Conservation (phyloP, 257 asterid species). For the Agastache rugosa region DNA sequence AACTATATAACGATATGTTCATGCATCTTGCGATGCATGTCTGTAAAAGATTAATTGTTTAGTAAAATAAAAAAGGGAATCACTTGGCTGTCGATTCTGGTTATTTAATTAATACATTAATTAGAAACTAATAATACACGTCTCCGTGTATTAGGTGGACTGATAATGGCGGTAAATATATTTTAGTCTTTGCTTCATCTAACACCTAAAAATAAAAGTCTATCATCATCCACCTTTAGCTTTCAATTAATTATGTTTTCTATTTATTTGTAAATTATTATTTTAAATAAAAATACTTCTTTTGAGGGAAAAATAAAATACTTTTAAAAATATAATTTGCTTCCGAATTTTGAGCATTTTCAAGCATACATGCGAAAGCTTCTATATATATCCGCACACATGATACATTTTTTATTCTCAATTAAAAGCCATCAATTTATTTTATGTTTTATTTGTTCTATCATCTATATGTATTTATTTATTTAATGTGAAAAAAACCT, state of each 20-base stretch:
- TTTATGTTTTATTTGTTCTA: neutral
- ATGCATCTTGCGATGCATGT: slow-evolving; percentile 27
- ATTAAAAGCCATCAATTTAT: neutral
- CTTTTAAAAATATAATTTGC: too few species aligned
- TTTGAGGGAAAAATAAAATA: too few species aligned
- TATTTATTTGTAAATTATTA: neutral
- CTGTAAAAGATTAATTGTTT: neutral
- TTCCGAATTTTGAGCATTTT: too few species aligned
- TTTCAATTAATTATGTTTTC: slow-evolving; percentile 8
- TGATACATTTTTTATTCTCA: neutral
- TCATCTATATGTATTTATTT: neutral
- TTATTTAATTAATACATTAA: neutral
- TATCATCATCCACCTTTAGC: slow-evolving; percentile 4
- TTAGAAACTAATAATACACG: too few species aligned
- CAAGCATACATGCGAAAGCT: neutral
- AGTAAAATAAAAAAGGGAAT: neutral
- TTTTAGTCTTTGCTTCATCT: too few species aligned
- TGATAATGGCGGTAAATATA: too few species aligned
- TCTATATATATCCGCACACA: neutral
- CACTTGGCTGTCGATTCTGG: slow-evolving; percentile 8
- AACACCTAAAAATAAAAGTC: neutral
- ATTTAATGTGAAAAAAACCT: neutral
- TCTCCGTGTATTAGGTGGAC: too few species aligned
- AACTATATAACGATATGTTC: neutral
- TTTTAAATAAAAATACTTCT: neutral